phyloP scores from a whole-genome alignment of 2,329 filamentous ascomycete species.

The Pseudopyricularia cyperi region DNA sequence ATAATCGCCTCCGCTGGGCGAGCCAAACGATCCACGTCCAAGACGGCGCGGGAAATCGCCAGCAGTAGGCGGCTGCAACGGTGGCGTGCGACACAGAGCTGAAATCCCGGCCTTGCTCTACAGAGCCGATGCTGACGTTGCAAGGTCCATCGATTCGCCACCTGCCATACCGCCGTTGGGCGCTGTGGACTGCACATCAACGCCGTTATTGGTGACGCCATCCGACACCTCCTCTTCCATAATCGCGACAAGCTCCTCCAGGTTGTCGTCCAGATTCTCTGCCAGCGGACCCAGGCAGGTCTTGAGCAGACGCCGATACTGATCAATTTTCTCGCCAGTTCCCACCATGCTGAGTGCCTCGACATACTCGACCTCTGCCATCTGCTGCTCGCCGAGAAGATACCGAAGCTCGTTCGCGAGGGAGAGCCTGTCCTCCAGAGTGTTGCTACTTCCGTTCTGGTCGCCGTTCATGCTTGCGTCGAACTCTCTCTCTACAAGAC shows the following conservation, averaged over 20 bases:
- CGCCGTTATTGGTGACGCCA: slow-evolving; percentile 9
- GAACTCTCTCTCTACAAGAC: slow-evolving; percentile 37
- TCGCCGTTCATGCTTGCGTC: slow-evolving; percentile 16
- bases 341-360: slow-evolving; percentile 55
- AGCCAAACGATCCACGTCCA: neutral
- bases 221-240: slow-evolving; percentile 49
- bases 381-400: slow-evolving; percentile 45
- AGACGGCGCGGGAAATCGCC: neutral
- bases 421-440: slow-evolving; percentile 40
- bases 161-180: neutral
- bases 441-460: slow-evolving; percentile 21
- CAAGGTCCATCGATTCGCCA: slow-evolving; percentile 2
- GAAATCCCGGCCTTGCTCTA: neutral
- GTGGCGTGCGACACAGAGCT: neutral
- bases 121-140: neutral
- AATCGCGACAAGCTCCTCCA: slow-evolving; percentile 47
- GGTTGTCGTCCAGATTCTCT: slow-evolving; percentile 53
- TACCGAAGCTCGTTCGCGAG: slow-evolving; percentile 45
- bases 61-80: neutral
- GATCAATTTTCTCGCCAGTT: slow-evolving; percentile 58
- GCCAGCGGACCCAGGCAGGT: slow-evolving; percentile 56
- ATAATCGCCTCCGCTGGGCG: neutral
- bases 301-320: slow-evolving; percentile 57
- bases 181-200: neutral
- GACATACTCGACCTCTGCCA: slow-evolving; percentile 54